phyloP scores from a whole-genome alignment of 352 stramenopile genomes.

The Aphanomyces astaci region DNA sequence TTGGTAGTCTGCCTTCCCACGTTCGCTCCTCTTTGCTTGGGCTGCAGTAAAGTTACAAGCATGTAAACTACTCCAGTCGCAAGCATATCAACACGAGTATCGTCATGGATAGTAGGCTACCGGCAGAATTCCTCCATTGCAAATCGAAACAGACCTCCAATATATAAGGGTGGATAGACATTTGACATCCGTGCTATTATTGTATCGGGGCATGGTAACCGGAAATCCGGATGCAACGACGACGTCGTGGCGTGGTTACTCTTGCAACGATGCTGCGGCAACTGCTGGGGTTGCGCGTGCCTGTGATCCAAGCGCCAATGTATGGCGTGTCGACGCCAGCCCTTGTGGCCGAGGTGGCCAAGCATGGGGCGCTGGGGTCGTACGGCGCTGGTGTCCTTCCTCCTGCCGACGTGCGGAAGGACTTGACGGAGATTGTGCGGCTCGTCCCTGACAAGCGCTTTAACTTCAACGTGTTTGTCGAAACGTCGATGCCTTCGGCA shows the following conservation, averaged over 20 bases:
- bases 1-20: too few species aligned
- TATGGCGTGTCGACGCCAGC: constrained; percentile 34
- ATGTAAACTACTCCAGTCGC: too few species aligned
- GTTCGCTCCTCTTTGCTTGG: too few species aligned
- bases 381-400: constrained; percentile 34
- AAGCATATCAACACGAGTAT: too few species aligned
- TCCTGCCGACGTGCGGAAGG: constrained; percentile 27
- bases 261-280: constrained; percentile 10
- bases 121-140: neutral
- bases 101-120: too few species aligned
- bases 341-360: constrained; percentile 35
- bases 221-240: too few species aligned
- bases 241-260: too few species aligned
- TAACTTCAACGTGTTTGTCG: constrained; percentile 62
- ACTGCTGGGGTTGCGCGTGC: constrained; percentile 26
- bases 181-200: neutral
- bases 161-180: neutral
- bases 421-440: constrained; percentile 22
- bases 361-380: constrained; percentile 40
- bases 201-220: too few species aligned
- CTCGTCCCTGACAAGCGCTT: constrained; percentile 29
- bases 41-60: too few species aligned
- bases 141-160: neutral
- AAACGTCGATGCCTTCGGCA: constrained; percentile 23
- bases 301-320: constrained; percentile 50